phyloP scores from a whole-genome alignment of 768 basidiomycete genomes.

The Serpula lacrymans region DNA sequence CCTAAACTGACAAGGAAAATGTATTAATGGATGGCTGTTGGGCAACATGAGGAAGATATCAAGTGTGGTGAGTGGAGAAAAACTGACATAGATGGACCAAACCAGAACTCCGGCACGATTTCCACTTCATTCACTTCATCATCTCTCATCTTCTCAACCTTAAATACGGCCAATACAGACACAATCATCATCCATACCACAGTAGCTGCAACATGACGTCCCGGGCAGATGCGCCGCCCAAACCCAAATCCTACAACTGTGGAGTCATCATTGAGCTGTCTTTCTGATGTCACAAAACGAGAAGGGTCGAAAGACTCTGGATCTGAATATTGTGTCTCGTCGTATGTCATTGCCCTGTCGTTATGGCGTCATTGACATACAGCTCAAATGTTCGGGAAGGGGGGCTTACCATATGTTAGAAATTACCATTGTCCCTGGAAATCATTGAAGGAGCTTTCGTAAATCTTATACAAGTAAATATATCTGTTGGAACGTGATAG shows the following conservation, averaged over 20 bases:
- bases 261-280: conserved; percentile 9
- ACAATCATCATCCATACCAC: conserved; percentile 17
- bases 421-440: conserved; percentile 25
- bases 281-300: conserved; percentile 38
- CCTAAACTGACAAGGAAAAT: no score
- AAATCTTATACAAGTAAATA: no score
- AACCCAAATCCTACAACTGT: conserved; percentile 12
- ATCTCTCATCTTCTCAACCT: conserved; percentile 17
- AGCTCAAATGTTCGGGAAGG: no score
- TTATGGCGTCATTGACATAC: no score
- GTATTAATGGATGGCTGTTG: no score
- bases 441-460: no score
- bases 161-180: conserved; percentile 17
- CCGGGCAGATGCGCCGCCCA: conserved; percentile 18
- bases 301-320: conserved; percentile 54
- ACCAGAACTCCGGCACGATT: conserved; percentile 19
- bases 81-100: no score
- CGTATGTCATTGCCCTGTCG: conserved; percentile 50
- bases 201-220: conserved; percentile 15
- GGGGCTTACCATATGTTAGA: conserved; percentile 27
- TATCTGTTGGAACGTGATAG: conserved; percentile 54
- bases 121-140: conserved; percentile 20
- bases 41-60: no score
- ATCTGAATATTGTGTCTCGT: conserved; percentile 48
- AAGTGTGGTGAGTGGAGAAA: no score